A percentile compares a stretch with the other conserved stretches of the same genome.
phyloP scores from a whole-genome alignment of 129 eudicot genomes.

The Arctium minus region DNA sequence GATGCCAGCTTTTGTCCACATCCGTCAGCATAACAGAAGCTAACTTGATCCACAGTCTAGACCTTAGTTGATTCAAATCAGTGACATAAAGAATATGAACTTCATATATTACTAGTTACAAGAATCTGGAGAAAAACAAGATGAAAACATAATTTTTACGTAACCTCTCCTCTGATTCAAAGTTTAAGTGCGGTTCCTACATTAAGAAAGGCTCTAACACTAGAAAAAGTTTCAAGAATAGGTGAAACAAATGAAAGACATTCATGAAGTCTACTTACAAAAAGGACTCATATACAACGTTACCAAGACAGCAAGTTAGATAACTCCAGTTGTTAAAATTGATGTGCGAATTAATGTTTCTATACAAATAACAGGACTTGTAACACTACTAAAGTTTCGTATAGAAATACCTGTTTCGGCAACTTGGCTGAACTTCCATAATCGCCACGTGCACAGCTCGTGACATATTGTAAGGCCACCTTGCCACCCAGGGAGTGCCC shows the following conservation, averaged over 20 bases:
- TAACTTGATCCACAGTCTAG: background rate
- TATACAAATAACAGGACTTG: background rate
- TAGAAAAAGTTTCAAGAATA: background rate
- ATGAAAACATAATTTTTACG: background rate
- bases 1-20: too few species aligned
- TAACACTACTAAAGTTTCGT: background rate
- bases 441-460: conserved; percentile 77
- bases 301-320: background rate
- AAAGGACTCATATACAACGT: background rate
- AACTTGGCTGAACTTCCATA: conserved; percentile 58
- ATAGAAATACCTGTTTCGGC: conserved; percentile 75
- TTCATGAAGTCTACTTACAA: background rate
- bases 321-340: background rate
- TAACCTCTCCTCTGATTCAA: too few species aligned
- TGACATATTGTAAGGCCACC: conserved; percentile 79
- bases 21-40: too few species aligned
- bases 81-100: background rate
- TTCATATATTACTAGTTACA: too few species aligned
- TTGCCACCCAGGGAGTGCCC: conserved; percentile 99
- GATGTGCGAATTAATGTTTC: background rate
- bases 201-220: background rate
- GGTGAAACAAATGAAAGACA: too few species aligned
- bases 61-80: background rate
- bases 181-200: too few species aligned
- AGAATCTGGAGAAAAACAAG: too few species aligned